These are phyloP conservation scores for Colletotrichum kahawae DNA, from an alignment of 2,329 filamentous ascomycete species.

Conservation along the genomic window DNA sequence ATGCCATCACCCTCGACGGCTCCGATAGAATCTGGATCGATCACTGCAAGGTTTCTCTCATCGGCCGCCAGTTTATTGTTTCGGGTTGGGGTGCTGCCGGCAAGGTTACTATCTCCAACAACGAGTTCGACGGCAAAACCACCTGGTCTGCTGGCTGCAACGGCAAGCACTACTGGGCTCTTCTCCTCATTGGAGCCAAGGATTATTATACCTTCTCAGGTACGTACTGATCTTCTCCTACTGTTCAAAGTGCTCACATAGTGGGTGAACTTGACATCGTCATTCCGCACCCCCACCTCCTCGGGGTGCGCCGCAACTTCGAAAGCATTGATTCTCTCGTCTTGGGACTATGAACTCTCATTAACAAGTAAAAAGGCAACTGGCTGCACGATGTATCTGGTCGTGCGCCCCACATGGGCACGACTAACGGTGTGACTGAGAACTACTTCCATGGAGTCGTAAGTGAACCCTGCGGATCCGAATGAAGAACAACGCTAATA, in stretches of 20 bases:
- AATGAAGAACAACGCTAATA: too few relatives aligned
- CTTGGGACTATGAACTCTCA: too few relatives aligned
- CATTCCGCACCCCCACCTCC: too few relatives aligned
- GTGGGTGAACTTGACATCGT: too few relatives aligned
- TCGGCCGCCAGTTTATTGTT: constrained; percentile 46
- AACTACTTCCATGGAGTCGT: constrained; percentile 27
- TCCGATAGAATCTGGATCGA: constrained; percentile 33
- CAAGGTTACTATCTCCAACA: constrained; percentile 40
- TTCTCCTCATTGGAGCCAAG: constrained; percentile 33
- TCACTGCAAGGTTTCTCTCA: constrained; percentile 42
- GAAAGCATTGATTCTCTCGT: too few relatives aligned
- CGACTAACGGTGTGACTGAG: constrained; percentile 1
- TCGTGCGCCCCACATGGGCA: too few relatives aligned
- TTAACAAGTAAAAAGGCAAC: constrained; percentile 13
- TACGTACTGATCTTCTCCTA: neutral
- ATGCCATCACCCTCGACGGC: constrained; percentile 45
- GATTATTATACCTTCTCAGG: constrained; percentile 27
- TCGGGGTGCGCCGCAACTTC: too few relatives aligned
- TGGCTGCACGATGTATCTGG: too few relatives aligned
- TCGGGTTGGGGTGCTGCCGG: constrained; percentile 37
- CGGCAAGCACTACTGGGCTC: constrained; percentile 35
- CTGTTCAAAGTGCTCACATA: too few relatives aligned
- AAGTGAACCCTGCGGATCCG: too few relatives aligned
- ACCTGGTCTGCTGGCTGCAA: constrained; percentile 33
- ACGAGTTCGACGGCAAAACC: constrained; percentile 41